A percentile compares a stretch with the other conserved stretches of the same genome.
Conservation (phyloP, 805 yeast species). For the Pichia membranifaciens region DNA sequence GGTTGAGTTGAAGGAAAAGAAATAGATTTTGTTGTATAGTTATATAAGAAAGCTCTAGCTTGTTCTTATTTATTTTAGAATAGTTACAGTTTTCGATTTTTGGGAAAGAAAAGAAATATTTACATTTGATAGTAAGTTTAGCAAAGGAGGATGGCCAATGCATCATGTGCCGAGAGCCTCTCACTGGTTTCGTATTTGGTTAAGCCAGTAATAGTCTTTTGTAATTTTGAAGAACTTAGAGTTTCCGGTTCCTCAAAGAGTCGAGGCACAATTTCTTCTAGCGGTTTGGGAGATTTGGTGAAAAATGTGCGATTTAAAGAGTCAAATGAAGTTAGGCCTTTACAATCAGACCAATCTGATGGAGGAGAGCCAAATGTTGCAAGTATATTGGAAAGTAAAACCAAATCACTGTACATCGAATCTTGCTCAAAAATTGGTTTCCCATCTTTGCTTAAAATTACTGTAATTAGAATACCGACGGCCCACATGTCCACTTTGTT, state of each 20-base stretch:
- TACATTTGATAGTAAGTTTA: neutral
- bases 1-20: constrained; percentile 13
- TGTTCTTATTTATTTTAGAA: neutral
- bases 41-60: neutral
- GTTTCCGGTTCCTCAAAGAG: constrained; percentile 6
- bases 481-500: constrained; percentile 67
- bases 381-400: constrained; percentile 50
- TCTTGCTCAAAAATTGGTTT: constrained; percentile 34
- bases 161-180: constrained; percentile 29
- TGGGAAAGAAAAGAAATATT: neutral
- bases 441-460: constrained; percentile 39
- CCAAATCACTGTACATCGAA: constrained; percentile 48
- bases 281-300: constrained; percentile 19
- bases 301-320: constrained; percentile 28
- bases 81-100: neutral
- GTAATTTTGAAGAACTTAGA: constrained; percentile 7
- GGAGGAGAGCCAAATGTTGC: constrained; percentile 59
- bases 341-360: constrained; percentile 40
- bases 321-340: constrained; percentile 31
- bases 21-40: neutral
- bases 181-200: constrained; percentile 36
- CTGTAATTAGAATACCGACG: constrained; percentile 55
- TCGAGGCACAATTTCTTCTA: constrained; percentile 32
- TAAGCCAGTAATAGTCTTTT: constrained; percentile 36
- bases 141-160: constrained; percentile 11